Base-by-base conservation (phyloP, 441 rosid genomes). In the Gossypium trilobum region DNA sequence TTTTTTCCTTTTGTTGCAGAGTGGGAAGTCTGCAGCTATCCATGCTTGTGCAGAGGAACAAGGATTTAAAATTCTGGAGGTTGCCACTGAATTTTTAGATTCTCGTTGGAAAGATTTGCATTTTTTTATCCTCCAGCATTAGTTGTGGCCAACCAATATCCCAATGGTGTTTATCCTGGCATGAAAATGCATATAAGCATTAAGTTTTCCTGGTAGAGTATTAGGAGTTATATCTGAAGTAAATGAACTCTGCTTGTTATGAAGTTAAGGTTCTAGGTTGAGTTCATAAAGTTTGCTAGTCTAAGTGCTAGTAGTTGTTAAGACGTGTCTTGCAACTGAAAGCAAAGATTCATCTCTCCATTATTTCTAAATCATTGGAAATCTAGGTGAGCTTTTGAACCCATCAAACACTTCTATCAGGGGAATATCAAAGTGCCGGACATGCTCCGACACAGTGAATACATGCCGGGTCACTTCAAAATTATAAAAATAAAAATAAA, bases 1-100 rank as follows among this genome's bases (percentile, higher is more conserved):
- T 55, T 33, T 44, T 51, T 5, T 31, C 36, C 66, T 71, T 20
- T 52, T 77, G 67, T 78, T 83, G 79, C 90, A 95, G 98, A 85
- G 99, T 84, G 98, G 99, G 80, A 95, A 95, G 79, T 91, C 98
- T 74, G 92, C 98, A 42, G 95, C 96, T 73, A 78, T 95, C 72
- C 87, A 84, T 64, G 97, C 99, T 71, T 95, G 99, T 78, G 99
- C 98, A 0, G 87, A 82, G 84, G 98, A 92, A 80, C 91, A 92
- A 74, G 97, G 96, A 29, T 94, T 85, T 68, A 85, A 85, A 89
- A 82, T 94, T 70, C 81, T 92, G 56, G 99, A 94, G 97, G 99
- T 94, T 94, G 78, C 79, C 71, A 33, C 68, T 78, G 8, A 73
- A 51, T 10, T 75, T 73, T 59, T 48, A 42, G 72, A 52, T 74